phyloP scores from a whole-genome alignment of 345 rosid species.

The Aurinia saxatilis region DNA sequence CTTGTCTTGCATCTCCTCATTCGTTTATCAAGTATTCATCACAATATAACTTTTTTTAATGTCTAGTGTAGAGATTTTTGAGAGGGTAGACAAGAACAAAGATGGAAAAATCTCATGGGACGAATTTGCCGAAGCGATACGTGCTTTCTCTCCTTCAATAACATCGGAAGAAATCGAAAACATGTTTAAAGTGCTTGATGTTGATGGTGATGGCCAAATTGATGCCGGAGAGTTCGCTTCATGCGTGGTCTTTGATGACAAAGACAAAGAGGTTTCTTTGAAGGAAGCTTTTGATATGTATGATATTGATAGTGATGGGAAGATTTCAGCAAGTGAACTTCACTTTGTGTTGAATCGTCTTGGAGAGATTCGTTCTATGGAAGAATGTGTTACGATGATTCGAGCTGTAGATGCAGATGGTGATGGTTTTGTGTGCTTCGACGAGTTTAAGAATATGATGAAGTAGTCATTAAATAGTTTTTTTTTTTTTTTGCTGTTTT shows the following conservation, averaged over 20 bases:
- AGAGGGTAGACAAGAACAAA: constrained; percentile 1
- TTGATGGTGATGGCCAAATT: neutral
- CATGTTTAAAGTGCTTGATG: constrained; percentile 16
- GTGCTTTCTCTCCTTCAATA: neutral
- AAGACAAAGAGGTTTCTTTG: neutral
- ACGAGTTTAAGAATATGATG: constrained; percentile 4
- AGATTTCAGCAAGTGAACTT: constrained; percentile 18
- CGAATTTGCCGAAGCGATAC: constrained; percentile 4
- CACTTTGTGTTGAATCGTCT: neutral
- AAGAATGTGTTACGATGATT: neutral
- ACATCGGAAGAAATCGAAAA: neutral
- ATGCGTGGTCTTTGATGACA: neutral
- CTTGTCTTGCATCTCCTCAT: too few species aligned
- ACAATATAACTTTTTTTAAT: too few species aligned
- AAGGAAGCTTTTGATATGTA: constrained; percentile 12
- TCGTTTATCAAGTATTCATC: too few species aligned
- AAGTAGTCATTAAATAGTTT: too few species aligned
- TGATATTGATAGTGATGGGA: constrained; percentile 14
- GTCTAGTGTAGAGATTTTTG: neutral
- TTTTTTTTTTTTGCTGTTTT: too few species aligned
- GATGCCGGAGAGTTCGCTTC: neutral
- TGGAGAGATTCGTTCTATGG: neutral
- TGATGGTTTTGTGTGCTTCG: neutral
- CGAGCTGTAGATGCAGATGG: neutral
- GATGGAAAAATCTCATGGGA: constrained; percentile 24